phyloP scores from a whole-genome alignment of 805 yeast species.

The Candida ficus region DNA sequence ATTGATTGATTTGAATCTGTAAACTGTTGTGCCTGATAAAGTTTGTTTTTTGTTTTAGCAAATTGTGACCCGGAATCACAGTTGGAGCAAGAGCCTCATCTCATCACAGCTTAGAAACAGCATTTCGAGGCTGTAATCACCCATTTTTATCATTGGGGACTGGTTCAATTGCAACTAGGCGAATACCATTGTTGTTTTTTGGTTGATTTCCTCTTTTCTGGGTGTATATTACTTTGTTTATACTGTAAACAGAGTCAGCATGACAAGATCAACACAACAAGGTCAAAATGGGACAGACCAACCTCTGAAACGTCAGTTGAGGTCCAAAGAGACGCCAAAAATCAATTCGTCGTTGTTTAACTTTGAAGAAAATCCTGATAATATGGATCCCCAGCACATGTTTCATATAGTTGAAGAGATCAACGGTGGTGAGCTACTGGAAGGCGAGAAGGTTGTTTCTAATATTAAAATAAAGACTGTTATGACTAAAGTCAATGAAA shows the following conservation, averaged over 20 bases:
- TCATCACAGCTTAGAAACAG: too few relatives aligned
- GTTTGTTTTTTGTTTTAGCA: neutral
- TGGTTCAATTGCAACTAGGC: too few relatives aligned
- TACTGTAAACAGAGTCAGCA: too few relatives aligned
- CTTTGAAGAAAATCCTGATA: constrained; percentile 19
- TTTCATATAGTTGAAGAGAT: constrained; percentile 7
- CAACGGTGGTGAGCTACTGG: constrained; percentile 1
- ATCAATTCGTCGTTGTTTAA: constrained; percentile 22
- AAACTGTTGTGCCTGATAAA: neutral
- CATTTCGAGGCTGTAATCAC: too few relatives aligned
- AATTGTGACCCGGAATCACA: neutral
- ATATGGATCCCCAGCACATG: constrained; percentile 13
- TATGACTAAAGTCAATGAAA: constrained; percentile 4
- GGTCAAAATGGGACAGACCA: neutral
- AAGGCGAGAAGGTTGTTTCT: neutral
- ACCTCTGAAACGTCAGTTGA: constrained; percentile 9
- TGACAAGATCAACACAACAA: neutral
- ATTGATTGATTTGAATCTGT: too few relatives aligned
- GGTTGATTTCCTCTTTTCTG: too few relatives aligned
- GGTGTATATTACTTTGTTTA: too few relatives aligned
- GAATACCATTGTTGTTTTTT: too few relatives aligned
- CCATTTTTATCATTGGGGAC: too few relatives aligned
- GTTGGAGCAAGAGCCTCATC: too few relatives aligned
- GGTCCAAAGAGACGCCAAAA: constrained; percentile 17
- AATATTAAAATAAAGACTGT: constrained; percentile 6